These are phyloP conservation scores for Kwoniella europaea DNA, from an alignment of 768 basidiomycete genomes.

Conservation along the genomic window DNA sequence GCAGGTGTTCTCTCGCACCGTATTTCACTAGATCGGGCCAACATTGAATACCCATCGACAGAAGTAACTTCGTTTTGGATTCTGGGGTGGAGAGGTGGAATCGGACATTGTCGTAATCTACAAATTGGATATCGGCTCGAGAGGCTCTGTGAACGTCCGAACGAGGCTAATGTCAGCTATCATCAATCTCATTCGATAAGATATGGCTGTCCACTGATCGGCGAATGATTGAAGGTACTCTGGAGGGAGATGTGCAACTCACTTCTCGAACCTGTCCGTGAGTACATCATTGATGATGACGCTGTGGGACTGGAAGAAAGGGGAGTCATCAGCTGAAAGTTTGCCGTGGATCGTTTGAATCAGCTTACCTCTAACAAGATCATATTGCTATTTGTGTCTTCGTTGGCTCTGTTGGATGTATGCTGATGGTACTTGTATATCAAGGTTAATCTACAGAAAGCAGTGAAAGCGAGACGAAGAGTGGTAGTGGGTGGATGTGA, in stretches of 20 bases:
- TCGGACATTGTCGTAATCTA: conserved; percentile 95
- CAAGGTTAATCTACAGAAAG: neutral
- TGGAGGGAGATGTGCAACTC: conserved; percentile 46
- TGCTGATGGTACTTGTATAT: too few relatives aligned
- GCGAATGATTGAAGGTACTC: too few relatives aligned
- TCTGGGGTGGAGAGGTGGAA: conserved; percentile 90
- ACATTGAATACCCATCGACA: conserved; percentile 97
- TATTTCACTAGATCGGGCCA: conserved; percentile 91
- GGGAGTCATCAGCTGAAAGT: conserved; percentile 18
- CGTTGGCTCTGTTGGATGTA: too few relatives aligned
- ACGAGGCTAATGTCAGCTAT: neutral
- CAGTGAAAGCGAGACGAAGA: neutral
- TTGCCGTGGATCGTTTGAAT: conserved; percentile 4
- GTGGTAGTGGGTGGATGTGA: neutral
- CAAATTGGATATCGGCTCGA: conserved; percentile 90
- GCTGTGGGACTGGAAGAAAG: conserved; percentile 69
- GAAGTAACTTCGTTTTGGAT: conserved; percentile 73
- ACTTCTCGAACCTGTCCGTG: conserved; percentile 85
- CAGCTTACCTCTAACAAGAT: conserved; percentile 78
- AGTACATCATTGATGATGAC: conserved; percentile 90
- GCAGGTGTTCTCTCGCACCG: conserved; percentile 78
- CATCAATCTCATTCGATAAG: neutral
- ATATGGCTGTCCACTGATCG: neutral
- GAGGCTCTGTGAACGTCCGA: conserved; percentile 68
- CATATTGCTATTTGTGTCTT: conserved; percentile 62